A percentile compares a stretch with the other conserved stretches of the same genome.
Evolutionary conservation across 2,329 filamentous ascomycete genomes (phyloP).

Genomic region (Sporothrix brunneoviolacea): DNA sequence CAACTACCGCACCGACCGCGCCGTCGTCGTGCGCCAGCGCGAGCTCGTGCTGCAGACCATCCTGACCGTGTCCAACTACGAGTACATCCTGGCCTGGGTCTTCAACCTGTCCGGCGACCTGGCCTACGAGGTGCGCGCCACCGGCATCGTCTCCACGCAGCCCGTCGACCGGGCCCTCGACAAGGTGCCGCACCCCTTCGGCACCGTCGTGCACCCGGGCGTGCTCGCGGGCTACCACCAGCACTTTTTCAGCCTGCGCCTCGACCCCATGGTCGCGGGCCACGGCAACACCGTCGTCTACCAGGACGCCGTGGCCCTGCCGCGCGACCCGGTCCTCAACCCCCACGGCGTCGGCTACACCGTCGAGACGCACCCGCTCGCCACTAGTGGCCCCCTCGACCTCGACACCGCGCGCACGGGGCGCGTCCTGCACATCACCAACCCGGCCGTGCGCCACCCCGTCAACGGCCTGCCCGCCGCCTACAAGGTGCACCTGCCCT

Average conservation of each 20-base stretch:
- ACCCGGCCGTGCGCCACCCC: slow-evolving; percentile 35
- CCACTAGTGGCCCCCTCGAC: slow-evolving; percentile 40
- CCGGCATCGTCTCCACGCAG: slow-evolving; percentile 54
- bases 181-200: slow-evolving; percentile 44
- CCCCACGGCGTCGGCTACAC: slow-evolving; percentile 44
- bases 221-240: slow-evolving; percentile 64
- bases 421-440: slow-evolving; percentile 42
- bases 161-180: slow-evolving; percentile 49
- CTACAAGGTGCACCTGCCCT: slow-evolving; percentile 38
- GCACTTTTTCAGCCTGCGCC: slow-evolving; percentile 59
- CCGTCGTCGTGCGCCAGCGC: slow-evolving; percentile 53
- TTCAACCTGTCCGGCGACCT: slow-evolving; percentile 58
- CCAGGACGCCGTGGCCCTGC: slow-evolving; percentile 34
- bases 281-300: slow-evolving; percentile 42
- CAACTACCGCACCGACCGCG: slow-evolving; percentile 58
- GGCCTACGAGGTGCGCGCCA: slow-evolving; percentile 56
- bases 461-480: slow-evolving; percentile 38
- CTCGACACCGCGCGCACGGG: slow-evolving; percentile 48
- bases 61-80: slow-evolving; percentile 64
- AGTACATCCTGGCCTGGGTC: slow-evolving; percentile 49
- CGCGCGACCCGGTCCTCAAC: slow-evolving; percentile 35
- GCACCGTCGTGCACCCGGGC: slow-evolving; percentile 57
- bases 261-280: slow-evolving; percentile 51
- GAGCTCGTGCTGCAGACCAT: slow-evolving; percentile 63
- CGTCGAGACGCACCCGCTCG: slow-evolving; percentile 37